Evolutionary conservation across 345 rosid genomes (phyloP), one percentile per base, ranked within the genome.

Genomic region (Pistacia atlantica): DNA sequence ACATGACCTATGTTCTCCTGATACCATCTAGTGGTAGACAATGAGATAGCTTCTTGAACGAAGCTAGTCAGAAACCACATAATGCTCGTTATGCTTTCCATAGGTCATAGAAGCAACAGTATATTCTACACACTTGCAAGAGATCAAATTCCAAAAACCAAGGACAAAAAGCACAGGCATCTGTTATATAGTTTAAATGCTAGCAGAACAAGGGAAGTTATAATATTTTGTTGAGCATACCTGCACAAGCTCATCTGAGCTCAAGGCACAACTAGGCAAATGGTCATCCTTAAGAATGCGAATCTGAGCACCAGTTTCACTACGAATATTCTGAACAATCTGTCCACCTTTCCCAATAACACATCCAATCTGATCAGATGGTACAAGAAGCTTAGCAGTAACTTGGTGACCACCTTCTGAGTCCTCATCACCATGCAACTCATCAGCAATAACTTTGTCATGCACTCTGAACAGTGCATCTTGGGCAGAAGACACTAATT

Each of bases 341-440:
- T 92, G 93, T 22, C 99, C 99, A 71, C 97, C 99, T 88, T 90
- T 94, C 33, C 99, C 98, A 67, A 93, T 92, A 74, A 96, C 80
- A 80, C 95, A 96, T 61, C 99, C 99, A 78, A 96, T 93, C 94
- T 96, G 99, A 87, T 93, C 98, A 8, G 99, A 96, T 22, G 97
- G 92, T 49, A 96, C 99, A 77, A 96, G 97, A 69, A 96, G 90
- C 79, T 86, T 89, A 5, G 97, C 97, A 67, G 84, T 86, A 71
- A 90, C 86, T 70, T 89, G 89, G 20, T 79, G 93, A 79, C 83
- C 87, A 45, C 79, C 83, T 60, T 88, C 95, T 64, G 87, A 73
- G 22, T 87, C 91, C 2, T 90, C 97, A 64, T 90, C 98, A 57
- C 84, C 83, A 17, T 67, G 88, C 74, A 85, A 81, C 57, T 92